A percentile compares a stretch with the other conserved stretches of the same genome.
Evolutionary conservation across 2,329 filamentous ascomycete species (phyloP).

Genomic region (Monosporascus sp.): DNA sequence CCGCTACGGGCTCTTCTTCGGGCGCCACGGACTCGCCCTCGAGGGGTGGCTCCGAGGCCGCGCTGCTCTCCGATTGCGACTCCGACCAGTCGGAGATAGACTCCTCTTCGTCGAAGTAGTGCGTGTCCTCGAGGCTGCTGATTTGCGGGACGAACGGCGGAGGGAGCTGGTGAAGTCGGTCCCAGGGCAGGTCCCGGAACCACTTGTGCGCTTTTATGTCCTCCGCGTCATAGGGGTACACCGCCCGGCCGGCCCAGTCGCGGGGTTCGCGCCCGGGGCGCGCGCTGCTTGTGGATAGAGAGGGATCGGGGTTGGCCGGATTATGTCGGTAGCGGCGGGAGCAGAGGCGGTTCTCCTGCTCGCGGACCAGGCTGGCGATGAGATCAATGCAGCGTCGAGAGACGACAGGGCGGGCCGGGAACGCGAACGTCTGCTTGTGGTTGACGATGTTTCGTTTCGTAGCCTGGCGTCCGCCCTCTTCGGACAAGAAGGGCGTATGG

Average conservation of each 20-base stretch:
- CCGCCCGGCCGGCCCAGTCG: slow-evolving; percentile 48
- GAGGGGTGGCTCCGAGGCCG: slow-evolving; percentile 24
- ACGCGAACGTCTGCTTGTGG: slow-evolving; percentile 63
- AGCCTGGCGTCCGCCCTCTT: slow-evolving; percentile 64
- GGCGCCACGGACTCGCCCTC: background rate
- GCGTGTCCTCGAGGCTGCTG: slow-evolving; percentile 63
- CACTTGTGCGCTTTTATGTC: slow-evolving; percentile 88
- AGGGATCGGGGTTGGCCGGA: slow-evolving; percentile 36
- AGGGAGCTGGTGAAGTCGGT: slow-evolving; percentile 59
- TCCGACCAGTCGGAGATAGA: slow-evolving; percentile 60
- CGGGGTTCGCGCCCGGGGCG: slow-evolving; percentile 14
- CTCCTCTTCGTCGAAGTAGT: slow-evolving; percentile 84
- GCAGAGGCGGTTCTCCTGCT: slow-evolving; percentile 71
- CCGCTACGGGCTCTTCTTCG: too few relatives aligned
- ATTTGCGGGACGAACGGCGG: slow-evolving; percentile 81
- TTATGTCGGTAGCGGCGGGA: slow-evolving; percentile 68
- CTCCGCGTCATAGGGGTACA: slow-evolving; percentile 77
- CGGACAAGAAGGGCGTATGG: slow-evolving; percentile 80
- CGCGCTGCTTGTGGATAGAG: slow-evolving; percentile 21
- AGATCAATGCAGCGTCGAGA: slow-evolving; percentile 71
- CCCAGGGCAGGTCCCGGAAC: slow-evolving; percentile 77
- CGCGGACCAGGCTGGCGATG: slow-evolving; percentile 64
- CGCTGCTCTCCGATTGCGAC: slow-evolving; percentile 26
- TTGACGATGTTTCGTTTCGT: slow-evolving; percentile 83
- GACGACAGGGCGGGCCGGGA: slow-evolving; percentile 62